phyloP scores from a whole-genome alignment of 202 grass and related monocot species.

The Bolboschoenoplectus hybrid region DNA sequence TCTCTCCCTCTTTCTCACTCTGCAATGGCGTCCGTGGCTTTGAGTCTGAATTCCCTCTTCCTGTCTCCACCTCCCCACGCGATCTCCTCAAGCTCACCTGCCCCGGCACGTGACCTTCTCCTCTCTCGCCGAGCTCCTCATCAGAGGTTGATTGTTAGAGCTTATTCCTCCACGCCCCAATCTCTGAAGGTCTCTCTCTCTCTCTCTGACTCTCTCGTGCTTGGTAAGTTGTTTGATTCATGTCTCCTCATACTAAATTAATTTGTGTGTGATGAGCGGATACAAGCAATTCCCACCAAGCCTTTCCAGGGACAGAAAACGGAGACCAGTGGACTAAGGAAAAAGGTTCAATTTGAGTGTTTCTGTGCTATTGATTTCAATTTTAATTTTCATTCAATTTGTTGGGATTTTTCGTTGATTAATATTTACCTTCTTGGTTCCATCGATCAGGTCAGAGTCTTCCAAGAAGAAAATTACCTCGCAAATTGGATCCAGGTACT shows the following conservation, averaged over 20 bases:
- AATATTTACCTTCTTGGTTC: constrained; percentile 33
- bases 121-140: background rate
- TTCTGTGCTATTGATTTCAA: no score
- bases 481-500: constrained; percentile 95
- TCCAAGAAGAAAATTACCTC: constrained; percentile 80
- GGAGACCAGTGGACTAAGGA: constrained; percentile 78
- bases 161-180: constrained; percentile 45
- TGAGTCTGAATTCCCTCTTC: constrained; percentile 14
- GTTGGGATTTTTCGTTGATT: constrained; percentile 6
- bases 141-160: constrained; percentile 37
- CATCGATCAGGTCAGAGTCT: constrained; percentile 73
- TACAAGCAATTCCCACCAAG: constrained; percentile 65
- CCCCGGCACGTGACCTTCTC: background rate
- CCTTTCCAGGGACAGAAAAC: constrained; percentile 87
- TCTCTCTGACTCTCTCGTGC: no score
- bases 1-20: constrained; percentile 12
- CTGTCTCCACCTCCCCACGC: constrained; percentile 37
- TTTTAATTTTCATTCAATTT: background rate
- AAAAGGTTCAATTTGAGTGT: constrained; percentile 57
- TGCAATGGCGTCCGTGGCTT: constrained; percentile 30
- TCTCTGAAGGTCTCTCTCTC: constrained; percentile 43
- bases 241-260: background rate
- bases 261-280: constrained; percentile 40
- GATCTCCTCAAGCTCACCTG: constrained; percentile 34
- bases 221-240: background rate